Conservation (phyloP, 192 early-diverging fungal species). For the Podochytrium sp. region DNA sequence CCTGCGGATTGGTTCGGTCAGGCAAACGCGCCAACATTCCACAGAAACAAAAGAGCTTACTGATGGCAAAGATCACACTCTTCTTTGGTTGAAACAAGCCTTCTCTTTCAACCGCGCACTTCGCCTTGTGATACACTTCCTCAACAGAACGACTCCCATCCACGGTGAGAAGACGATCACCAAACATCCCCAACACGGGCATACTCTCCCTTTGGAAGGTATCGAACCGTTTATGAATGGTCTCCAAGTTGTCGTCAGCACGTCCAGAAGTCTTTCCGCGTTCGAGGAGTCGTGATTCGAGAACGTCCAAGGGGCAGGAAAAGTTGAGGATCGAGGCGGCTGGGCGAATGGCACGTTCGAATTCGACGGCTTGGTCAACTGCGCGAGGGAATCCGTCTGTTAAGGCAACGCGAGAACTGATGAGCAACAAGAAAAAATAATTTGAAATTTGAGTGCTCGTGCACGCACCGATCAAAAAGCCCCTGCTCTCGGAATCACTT, state of each 20-base stretch:
- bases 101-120: neutral
- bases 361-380: conserved; percentile 57
- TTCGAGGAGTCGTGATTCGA: conserved; percentile 56
- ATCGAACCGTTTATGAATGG: conserved; percentile 57
- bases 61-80: neutral
- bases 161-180: conserved; percentile 29
- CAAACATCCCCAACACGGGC: conserved; percentile 55
- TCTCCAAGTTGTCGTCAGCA: conserved; percentile 62
- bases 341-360: conserved; percentile 48
- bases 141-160: conserved; percentile 26
- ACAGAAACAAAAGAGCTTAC: neutral
- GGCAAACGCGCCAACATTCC: neutral
- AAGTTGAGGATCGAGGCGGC: conserved; percentile 41
- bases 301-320: conserved; percentile 50
- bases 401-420: too few species aligned
- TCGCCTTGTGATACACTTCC: neutral
- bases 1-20: too few species aligned
- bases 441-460: neutral
- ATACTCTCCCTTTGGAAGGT: conserved; percentile 53
- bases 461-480: neutral
- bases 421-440: too few species aligned
- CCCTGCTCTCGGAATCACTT: neutral
- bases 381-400: conserved; percentile 73
- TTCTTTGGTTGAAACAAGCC: neutral
- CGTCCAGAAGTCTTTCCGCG: conserved; percentile 58